phyloP scores from a whole-genome alignment of 2,329 filamentous ascomycete genomes.

The Diaporthe longicolla region DNA sequence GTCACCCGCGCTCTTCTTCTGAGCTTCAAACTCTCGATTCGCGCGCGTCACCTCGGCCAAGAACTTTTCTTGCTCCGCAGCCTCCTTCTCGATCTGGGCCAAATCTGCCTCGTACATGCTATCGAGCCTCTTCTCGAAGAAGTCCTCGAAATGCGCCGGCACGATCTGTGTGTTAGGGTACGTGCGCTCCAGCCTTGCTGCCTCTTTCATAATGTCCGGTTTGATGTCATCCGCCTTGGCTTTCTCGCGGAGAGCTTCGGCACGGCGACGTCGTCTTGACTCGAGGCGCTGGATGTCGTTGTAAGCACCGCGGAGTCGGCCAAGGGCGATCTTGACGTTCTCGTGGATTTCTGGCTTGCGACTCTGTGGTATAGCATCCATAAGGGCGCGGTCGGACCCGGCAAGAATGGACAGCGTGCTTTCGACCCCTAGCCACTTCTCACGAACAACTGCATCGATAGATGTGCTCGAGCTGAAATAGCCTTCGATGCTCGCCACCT shows the following conservation, averaged over 20 bases:
- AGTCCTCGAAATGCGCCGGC: slow-evolving; percentile 90
- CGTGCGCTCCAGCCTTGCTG: slow-evolving; percentile 85
- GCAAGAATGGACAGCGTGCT: slow-evolving; percentile 81
- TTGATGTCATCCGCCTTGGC: slow-evolving; percentile 91
- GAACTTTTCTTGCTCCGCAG: slow-evolving; percentile 81
- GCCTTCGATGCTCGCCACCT: slow-evolving; percentile 84
- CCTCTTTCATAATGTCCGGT: slow-evolving; percentile 84
- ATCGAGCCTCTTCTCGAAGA: slow-evolving; percentile 87
- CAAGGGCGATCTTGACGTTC: slow-evolving; percentile 83
- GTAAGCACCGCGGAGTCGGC: slow-evolving; percentile 81
- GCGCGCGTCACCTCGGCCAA: slow-evolving; percentile 78
- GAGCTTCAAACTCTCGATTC: slow-evolving; percentile 83
- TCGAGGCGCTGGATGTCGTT: slow-evolving; percentile 91
- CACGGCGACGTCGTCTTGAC: slow-evolving; percentile 82
- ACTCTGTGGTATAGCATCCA: slow-evolving; percentile 91
- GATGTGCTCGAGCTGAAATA: slow-evolving; percentile 80
- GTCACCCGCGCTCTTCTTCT: slow-evolving; percentile 75
- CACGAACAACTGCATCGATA: slow-evolving; percentile 75
- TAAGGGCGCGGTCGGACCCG: slow-evolving; percentile 83
- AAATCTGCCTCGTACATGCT: slow-evolving; percentile 83
- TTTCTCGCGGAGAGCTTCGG: slow-evolving; percentile 84
- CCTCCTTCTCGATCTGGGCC: slow-evolving; percentile 78
- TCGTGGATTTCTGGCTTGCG: slow-evolving; percentile 84
- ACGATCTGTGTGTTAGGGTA: slow-evolving; percentile 88
- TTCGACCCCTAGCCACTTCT: slow-evolving; percentile 84